Evolutionary conservation across 108 stramenopile genomes (phyloP).

Genomic region (Nitzschia sp.): DNA sequence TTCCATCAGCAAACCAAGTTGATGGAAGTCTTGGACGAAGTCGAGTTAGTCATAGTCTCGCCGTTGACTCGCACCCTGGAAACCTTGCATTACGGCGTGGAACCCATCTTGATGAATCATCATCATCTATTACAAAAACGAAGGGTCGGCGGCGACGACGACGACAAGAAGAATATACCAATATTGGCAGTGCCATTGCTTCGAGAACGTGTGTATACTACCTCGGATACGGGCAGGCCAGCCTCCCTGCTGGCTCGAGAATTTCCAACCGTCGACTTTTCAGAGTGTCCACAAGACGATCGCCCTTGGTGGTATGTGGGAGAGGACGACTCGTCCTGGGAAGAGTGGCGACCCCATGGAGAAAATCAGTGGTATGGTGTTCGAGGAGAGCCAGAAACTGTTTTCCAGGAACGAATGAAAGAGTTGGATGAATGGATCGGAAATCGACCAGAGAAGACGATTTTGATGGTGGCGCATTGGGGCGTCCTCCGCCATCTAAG

Average conservation of each 20-base stretch:
- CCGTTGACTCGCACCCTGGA: constrained; percentile 37
- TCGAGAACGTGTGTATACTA: constrained; percentile 42
- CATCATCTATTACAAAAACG: neutral
- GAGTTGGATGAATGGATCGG: constrained; percentile 34
- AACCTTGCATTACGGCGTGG: constrained; percentile 31
- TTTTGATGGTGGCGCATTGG: constrained; percentile 48
- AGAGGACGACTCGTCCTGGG: neutral
- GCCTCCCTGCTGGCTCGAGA: constrained; percentile 8
- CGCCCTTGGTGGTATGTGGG: constrained; percentile 35
- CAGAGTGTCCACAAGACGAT: constrained; percentile 5
- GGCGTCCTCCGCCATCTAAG: constrained; percentile 35
- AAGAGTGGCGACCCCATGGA: constrained; percentile 43
- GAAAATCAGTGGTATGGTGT: constrained; percentile 41
- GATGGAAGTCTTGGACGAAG: constrained; percentile 3
- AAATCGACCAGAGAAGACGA: constrained; percentile 29
- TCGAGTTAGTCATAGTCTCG: constrained; percentile 33
- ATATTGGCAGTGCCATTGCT: constrained; percentile 27
- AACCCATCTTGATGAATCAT: constrained; percentile 15
- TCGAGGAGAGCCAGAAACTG: constrained; percentile 41
- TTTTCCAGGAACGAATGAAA: constrained; percentile 37
- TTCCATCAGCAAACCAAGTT: neutral
- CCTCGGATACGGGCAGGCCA: constrained; percentile 32
- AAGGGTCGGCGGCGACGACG: too few species aligned
- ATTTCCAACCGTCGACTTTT: constrained; percentile 26
- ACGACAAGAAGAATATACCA: constrained; percentile 10